Evolutionary conservation across 441 rosid species (phyloP).

Genomic region (Theobroma grandiflorum): DNA sequence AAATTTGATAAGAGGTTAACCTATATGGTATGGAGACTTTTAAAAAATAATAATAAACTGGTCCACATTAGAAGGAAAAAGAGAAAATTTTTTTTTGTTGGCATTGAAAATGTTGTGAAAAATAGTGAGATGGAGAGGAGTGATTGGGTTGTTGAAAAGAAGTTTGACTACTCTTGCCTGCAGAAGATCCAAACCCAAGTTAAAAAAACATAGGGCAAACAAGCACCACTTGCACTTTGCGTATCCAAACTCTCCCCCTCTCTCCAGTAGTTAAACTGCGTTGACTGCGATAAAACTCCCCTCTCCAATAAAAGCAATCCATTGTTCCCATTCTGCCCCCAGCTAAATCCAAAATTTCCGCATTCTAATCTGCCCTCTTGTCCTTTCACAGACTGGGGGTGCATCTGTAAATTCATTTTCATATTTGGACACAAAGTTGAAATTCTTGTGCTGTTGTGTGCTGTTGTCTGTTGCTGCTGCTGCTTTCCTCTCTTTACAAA

Average conservation of each 20-base stretch:
- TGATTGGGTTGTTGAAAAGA: slow-evolving; percentile 2
- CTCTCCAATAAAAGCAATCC: neutral
- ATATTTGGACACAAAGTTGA: neutral
- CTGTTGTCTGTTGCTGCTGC: too few species aligned
- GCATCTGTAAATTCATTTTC: slow-evolving; percentile 11
- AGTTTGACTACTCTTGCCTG: neutral
- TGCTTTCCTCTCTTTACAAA: neutral
- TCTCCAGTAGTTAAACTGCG: slow-evolving; percentile 26
- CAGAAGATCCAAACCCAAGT: neutral
- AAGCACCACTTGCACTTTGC: slow-evolving; percentile 15
- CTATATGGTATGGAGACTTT: too few species aligned
- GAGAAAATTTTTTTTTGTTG: neutral
- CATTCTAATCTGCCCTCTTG: too few species aligned
- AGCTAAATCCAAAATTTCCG: neutral
- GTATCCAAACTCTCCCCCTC: slow-evolving; percentile 23
- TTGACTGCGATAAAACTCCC: neutral
- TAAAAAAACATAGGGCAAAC: neutral
- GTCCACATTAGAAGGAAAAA: too few species aligned
- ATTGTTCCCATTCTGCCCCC: slow-evolving; percentile 12
- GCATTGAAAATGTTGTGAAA: neutral
- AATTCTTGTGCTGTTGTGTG: neutral
- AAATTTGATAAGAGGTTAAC: too few species aligned
- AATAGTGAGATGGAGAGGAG: neutral
- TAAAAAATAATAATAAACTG: too few species aligned
- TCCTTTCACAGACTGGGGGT: neutral